Base-by-base conservation (phyloP, 768 basidiomycete genomes). In the Pluteus cervinus region DNA sequence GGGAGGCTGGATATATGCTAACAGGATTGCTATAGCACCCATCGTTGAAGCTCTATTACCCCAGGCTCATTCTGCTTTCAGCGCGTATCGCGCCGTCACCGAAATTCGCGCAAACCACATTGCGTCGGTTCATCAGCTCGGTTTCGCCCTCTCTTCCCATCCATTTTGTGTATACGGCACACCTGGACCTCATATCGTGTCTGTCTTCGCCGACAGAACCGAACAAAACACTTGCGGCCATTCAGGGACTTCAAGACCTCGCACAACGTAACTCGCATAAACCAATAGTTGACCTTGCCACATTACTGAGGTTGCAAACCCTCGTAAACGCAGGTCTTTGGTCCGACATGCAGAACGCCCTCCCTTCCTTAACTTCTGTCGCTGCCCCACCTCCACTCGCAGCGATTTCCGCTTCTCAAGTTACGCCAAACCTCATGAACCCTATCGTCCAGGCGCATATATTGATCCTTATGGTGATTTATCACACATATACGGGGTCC, bases 401-500 rank as follows among this genome's bases (percentile, higher is more conserved):
- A n/a, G n/a, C n/a, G n/a, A n/a, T n/a, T n/a, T n/a, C n/a, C n/a
- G n/a, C n/a, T n/a, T n/a, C n/a, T n/a, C n/a, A n/a, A n/a, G n/a
- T n/a, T n/a, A n/a, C n/a, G n/a, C n/a, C n/a, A n/a, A n/a, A n/a
- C n/a, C n/a, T n/a, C n/a, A n/a, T n/a, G n/a, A n/a, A n/a, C n/a
- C n/a, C n/a, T n/a, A n/a, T n/a, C n/a, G n/a, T n/a, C n/a, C n/a
- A n/a, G n/a, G n/a, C n/a, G n/a, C n/a, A n/a, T n/a, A 54, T 75
- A 7, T 74, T 88, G 16, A 68, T 85, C 33, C 57, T 85, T 15
- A 68, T 75, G 3, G 64, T 83, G 7, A 54, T 79, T 15, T 83
- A 71, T 49, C 66, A 76, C 47, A 82, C 81, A 0, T 78, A 84
- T 45, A 57, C 58, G 0, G 82, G 82, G 5, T 61, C 65, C 36